phyloP scores from a whole-genome alignment of 257 asterid genomes.

The Nicotiana otophora region DNA sequence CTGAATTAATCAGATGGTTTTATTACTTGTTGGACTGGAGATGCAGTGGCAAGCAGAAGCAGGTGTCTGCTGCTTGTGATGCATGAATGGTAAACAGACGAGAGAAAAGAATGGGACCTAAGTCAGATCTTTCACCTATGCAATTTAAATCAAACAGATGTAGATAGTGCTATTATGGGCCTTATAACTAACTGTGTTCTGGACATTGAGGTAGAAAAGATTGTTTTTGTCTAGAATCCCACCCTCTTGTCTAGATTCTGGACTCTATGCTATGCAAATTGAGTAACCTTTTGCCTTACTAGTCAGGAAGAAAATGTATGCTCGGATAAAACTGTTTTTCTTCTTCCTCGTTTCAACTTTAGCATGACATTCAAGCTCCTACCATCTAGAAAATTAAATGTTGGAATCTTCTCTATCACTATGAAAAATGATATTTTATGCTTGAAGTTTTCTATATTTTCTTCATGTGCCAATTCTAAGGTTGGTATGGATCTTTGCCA shows the following conservation, averaged over 20 bases:
- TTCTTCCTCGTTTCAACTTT: not conserved
- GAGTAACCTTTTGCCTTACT: not conserved
- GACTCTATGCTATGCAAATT: not conserved
- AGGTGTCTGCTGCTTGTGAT: not conserved
- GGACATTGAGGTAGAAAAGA: not conserved
- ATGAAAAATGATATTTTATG: too few species aligned
- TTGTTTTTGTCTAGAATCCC: not conserved
- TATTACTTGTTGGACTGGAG: not conserved
- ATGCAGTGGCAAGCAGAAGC: not conserved
- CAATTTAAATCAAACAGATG: not conserved
- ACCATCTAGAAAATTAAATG: too few species aligned
- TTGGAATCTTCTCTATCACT: not conserved
- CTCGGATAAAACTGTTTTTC: not conserved
- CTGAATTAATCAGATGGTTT: not conserved
- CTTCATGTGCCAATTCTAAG: too few species aligned
- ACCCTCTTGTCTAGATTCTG: not conserved
- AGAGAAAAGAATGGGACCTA: not conserved
- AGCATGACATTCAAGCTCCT: not conserved
- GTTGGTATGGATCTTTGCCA: constrained; percentile 33
- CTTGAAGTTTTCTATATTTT: too few species aligned
- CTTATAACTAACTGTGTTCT: too few species aligned
- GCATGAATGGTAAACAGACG: not conserved
- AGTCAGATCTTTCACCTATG: not conserved
- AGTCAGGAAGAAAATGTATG: not conserved
- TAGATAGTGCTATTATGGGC: not conserved